Percentiles rank a stretch among this genome's conserved stretches.
phyloP scores from a whole-genome alignment of 352 stramenopile species.

The Globisporangium heterothallicum region DNA sequence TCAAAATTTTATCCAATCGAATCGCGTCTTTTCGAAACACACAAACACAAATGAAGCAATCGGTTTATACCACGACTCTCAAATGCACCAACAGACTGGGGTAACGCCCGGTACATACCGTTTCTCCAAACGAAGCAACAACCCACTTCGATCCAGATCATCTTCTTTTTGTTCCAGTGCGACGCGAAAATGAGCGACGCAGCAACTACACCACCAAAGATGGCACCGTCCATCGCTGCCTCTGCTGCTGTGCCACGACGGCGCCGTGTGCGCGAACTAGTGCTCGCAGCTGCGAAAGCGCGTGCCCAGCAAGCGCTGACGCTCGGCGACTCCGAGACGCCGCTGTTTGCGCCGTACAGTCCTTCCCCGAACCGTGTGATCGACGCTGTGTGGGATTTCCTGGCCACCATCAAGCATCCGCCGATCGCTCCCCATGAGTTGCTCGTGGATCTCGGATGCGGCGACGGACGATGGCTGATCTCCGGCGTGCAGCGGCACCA shows the following conservation, averaged over 20 bases:
- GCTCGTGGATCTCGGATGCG: conserved; percentile 78
- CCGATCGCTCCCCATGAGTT: conserved; percentile 35
- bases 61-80: background rate
- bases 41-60: too few species aligned
- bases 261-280: conserved; percentile 39
- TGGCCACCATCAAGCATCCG: conserved; percentile 17
- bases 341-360: conserved; percentile 73
- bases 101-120: background rate
- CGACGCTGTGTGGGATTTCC: conserved; percentile 52
- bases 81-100: background rate
- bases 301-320: conserved; percentile 42
- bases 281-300: conserved; percentile 61
- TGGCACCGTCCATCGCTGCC: background rate
- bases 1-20: conserved; percentile 24
- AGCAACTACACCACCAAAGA: background rate
- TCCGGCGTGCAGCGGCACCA: conserved; percentile 48
- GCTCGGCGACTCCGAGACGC: conserved; percentile 13
- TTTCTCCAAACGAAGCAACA: background rate
- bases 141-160: too few species aligned
- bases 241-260: conserved; percentile 5
- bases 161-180: too few species aligned
- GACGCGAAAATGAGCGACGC: background rate
- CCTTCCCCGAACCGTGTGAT: conserved; percentile 57
- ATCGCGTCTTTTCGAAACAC: background rate
- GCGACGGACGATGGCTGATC: conserved; percentile 76